Evolutionary conservation across 1,284 basidiomycete species (phyloP), one percentile per base, ranked within the genome.

Genomic region (Afroboletus lepidellus): DNA sequence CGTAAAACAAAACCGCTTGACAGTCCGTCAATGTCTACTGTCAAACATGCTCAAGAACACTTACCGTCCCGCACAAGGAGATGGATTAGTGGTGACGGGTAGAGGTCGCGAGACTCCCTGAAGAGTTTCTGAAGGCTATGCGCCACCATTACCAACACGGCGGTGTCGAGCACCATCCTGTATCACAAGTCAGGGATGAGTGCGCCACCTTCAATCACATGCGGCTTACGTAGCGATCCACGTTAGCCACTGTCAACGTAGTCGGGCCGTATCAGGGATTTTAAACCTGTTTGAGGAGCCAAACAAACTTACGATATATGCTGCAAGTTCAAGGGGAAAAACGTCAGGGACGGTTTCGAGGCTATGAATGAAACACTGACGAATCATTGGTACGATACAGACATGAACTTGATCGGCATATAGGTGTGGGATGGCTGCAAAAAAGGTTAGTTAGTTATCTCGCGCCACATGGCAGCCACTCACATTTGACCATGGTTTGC

Each of bases 61-160:
- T 34, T 33, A 60, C 58, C 50, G n/a, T 60, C 51, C 5, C 51
- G 41, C 18, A 53, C 41, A 27, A 60, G 55, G 12, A 51, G 44
- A 24, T 15, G 49, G 5, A 47, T 8, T 7, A 60, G 8, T 3
- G 39, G 38, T 8, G 55, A 60, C 23, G 49, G 38, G 25, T 41
- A 60, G 12, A 54, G 4, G 29, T 16, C 18, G 6, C 20, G 32
- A 13, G 43, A 37, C 27, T 52, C 44, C n/a, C 33, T 41, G 27
- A 39, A 33, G 4, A 41, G 20, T 23, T 41, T 53, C 13, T 44
- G 42, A 21, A 59, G 58, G 30, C 51, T 53, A 32, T 48, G 18
- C 43, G 41, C 46, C 6, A 50, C 45, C 30, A 56, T 42, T 2
- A 18, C 29, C n/a, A 59, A 50, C 20, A 46, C 20, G 4, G 41